Evolutionary conservation across 371 early-diverging fungal species (phyloP), one percentile per base, ranked within the genome.

Genomic region (Lichtheimia corymbifera): DNA sequence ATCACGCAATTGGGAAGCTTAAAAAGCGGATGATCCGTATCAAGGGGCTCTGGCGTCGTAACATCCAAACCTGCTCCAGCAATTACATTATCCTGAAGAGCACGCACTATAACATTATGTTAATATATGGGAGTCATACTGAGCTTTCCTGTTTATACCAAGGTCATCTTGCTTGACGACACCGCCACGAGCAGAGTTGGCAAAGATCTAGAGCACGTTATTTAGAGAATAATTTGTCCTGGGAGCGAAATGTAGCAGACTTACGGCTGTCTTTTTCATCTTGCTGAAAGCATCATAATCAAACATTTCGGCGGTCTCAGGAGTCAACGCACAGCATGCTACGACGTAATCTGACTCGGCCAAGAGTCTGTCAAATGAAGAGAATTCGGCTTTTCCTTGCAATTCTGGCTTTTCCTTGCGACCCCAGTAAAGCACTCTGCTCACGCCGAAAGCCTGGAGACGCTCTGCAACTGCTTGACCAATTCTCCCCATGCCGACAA

Each of bases 401-500:
- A 57, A 53, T 43, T 70, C 72, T 1, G 66, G 61, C 58, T 81
- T 82, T 30, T 73, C 70, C 1, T 68, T 53, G 5, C 80, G 76
- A 17, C 79, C 77, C 55, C 74, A 73, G 40, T 86, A 91, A 25
- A 91, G 51, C 13, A 88, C 65, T 6, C 76, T 73, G 14, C 64
- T 55, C 11, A 89, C 74, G 2, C 88, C 87, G 71, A 94, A 93
- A 14, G 90, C 86, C 20, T 70, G 68, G 13, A 94, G 70, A 18
- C 93, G 74, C 24, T 76, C 59, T 12, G 87, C 88, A 6, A 90
- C 88, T 0, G 90, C 93, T n/a, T 69, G 62, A n/a, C 96, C 95
- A 59, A 95, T 94, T 22, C 94, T 83, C 0, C 96, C 96, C 27
- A 93, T 59, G 0, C 96, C 95, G 14, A 94, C 85, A 40, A 96